Conservation (phyloP, 1,284 basidiomycete genomes). For the Cystobasidium slooffiae region DNA sequence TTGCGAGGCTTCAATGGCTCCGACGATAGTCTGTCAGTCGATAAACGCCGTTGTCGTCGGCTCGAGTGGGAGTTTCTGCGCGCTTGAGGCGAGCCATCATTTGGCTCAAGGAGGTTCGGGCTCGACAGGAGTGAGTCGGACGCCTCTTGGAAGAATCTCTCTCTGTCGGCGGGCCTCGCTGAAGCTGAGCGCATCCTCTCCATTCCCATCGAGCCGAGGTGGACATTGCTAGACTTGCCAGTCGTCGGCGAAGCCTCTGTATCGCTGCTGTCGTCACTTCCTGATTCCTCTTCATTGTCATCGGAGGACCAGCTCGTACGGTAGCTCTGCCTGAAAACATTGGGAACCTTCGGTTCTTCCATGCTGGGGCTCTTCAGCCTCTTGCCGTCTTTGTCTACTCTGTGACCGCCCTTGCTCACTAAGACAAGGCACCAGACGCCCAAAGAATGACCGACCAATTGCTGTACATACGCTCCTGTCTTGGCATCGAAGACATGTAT, state of each 20-base stretch:
- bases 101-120: background rate
- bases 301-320: conserved; percentile 3
- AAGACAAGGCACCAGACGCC: conserved; percentile 93
- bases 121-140: conserved; percentile 6
- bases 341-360: background rate
- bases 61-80: too few relatives aligned
- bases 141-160: conserved; percentile 22
- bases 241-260: background rate
- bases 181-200: conserved; percentile 30
- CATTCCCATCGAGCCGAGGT: conserved; percentile 2
- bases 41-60: background rate
- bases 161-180: conserved; percentile 19
- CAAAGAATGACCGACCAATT: conserved; percentile 79
- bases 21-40: background rate
- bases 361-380: conserved; percentile 12
- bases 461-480: conserved; percentile 76
- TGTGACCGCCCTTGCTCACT: conserved; percentile 57
- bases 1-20: background rate
- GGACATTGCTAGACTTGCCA: background rate
- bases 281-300: conserved; percentile 15
- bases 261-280: background rate
- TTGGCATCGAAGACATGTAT: conserved; percentile 85
- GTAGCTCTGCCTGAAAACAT: background rate
- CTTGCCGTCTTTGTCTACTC: conserved; percentile 42
- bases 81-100: background rate